phyloP scores from a whole-genome alignment of 257 asterid genomes.

The Pogostemon cablin region DNA sequence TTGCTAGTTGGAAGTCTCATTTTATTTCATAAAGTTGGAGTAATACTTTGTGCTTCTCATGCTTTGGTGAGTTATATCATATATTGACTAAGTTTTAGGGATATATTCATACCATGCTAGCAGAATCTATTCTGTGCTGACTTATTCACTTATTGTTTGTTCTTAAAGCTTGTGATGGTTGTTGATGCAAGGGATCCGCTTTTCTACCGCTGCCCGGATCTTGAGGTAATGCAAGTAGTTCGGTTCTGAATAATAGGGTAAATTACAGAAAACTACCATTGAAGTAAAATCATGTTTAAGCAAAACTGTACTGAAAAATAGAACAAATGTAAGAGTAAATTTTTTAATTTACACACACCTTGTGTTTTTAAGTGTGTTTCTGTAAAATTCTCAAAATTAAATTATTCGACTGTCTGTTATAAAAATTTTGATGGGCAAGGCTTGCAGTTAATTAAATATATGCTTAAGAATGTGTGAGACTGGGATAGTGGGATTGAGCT shows the following conservation, averaged over 20 bases:
- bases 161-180: constrained; percentile 84
- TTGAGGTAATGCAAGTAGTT: constrained; percentile 65
- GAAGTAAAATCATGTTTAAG: not conserved
- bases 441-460: not conserved
- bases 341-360: not conserved
- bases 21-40: constrained; percentile 1
- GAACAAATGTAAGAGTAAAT: not conserved
- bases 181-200: constrained; percentile 99
- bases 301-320: not conserved
- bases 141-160: constrained; percentile 32
- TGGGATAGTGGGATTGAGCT: constrained; percentile 4
- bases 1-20: not conserved
- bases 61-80: not conserved
- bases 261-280: not conserved
- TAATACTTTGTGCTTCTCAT: not conserved
- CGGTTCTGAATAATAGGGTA: not conserved
- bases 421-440: not conserved
- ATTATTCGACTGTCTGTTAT: constrained; percentile 13
- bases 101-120: not conserved
- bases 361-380: not conserved
- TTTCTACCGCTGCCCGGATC: constrained; percentile 96
- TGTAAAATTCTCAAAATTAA: not conserved
- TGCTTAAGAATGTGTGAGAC: constrained; percentile 9
- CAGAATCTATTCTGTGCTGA: constrained; percentile 28
- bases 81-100: not conserved